phyloP scores from a whole-genome alignment of 169 alveolate genomes.

The Eimeria maxima region DNA sequence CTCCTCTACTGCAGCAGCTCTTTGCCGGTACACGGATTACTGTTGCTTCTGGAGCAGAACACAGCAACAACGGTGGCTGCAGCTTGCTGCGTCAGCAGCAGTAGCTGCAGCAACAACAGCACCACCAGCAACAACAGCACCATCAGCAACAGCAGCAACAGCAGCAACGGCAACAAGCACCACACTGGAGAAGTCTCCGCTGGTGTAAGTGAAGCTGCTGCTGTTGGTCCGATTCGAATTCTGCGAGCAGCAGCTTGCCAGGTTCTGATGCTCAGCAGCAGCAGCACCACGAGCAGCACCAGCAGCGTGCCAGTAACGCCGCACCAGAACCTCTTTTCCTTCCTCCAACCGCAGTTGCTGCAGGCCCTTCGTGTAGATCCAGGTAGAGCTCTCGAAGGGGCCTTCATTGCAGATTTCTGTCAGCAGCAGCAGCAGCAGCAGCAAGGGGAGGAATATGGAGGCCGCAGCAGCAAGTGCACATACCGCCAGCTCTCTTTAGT shows the following conservation, averaged over 20 bases:
- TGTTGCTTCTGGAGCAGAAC: conserved; percentile 44
- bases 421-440: conserved; percentile 46
- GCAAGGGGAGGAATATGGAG: neutral
- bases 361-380: conserved; percentile 37
- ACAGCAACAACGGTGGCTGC: conserved; percentile 57
- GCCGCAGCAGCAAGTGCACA: neutral
- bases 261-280: conserved; percentile 57
- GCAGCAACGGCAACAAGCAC: conserved; percentile 7
- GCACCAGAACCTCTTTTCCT: conserved; percentile 57
- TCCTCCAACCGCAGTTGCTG: conserved; percentile 63
- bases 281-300: conserved; percentile 38
- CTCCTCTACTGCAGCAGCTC: conserved; percentile 65
- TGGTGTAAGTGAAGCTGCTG: conserved; percentile 18
- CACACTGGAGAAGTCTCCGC: neutral
- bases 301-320: conserved; percentile 12
- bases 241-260: conserved; percentile 57
- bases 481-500: conserved; percentile 45
- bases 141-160: too few species aligned
- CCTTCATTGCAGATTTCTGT: conserved; percentile 31
- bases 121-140: conserved; percentile 3
- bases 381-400: conserved; percentile 35
- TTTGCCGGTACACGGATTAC: neutral
- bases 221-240: conserved; percentile 24
- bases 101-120: neutral
- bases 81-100: conserved; percentile 63